Conservation (phyloP, 169 alveolate genomes). For the Plasmodium blacklocki region DNA sequence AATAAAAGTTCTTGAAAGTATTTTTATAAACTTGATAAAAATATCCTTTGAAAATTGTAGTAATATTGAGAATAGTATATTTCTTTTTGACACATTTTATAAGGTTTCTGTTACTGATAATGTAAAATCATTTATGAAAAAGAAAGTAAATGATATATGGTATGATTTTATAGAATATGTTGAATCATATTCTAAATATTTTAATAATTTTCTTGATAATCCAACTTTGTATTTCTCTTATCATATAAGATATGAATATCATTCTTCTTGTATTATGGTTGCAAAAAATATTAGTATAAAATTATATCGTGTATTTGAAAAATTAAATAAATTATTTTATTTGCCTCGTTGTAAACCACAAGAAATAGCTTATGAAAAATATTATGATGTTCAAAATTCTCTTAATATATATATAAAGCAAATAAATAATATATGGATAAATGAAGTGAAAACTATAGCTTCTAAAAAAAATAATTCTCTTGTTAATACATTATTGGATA, state of each 20-base stretch:
- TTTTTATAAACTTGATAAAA: constrained; percentile 66
- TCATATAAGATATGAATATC: constrained; percentile 75
- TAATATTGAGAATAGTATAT: constrained; percentile 51
- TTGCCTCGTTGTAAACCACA: constrained; percentile 50
- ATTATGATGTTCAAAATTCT: constrained; percentile 50
- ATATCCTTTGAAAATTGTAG: constrained; percentile 70
- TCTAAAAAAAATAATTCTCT: constrained; percentile 65
- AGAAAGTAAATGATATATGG: constrained; percentile 68
- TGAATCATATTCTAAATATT: constrained; percentile 52
- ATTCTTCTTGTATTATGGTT: constrained; percentile 68
- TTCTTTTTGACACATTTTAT: constrained; percentile 59
- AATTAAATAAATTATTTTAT: constrained; percentile 32
- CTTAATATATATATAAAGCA: constrained; percentile 70
- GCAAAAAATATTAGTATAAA: constrained; percentile 60
- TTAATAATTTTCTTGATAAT: constrained; percentile 68
- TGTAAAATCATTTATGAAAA: constrained; percentile 60
- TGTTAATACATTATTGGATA: constrained; percentile 48
- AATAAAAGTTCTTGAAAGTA: constrained; percentile 61
- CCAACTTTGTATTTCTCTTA: constrained; percentile 63
- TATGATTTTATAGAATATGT: constrained; percentile 29
- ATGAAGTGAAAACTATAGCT: constrained; percentile 58
- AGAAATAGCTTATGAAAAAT: constrained; percentile 64
- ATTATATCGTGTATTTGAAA: constrained; percentile 38
- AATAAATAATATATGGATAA: constrained; percentile 67
- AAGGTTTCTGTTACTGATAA: constrained; percentile 56